A percentile compares a stretch with the other conserved stretches of the same genome.
Conservation (phyloP, 176 grass and related monocot species). For the Cenchrus fungigraminus region DNA sequence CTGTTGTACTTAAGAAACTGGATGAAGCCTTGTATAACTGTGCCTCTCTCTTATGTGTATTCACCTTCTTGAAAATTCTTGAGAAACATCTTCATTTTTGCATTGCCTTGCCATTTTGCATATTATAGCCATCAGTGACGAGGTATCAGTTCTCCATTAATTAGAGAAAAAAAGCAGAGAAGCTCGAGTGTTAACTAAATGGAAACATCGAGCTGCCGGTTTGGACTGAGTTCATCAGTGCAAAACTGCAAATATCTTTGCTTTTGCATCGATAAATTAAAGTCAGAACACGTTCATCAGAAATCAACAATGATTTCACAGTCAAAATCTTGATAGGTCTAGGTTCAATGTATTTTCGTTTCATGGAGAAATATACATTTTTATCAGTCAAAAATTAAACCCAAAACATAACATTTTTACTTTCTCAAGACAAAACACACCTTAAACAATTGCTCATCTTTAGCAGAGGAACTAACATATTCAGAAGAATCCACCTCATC, state of each 20-base stretch:
- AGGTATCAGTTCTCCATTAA: not conserved
- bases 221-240: not conserved
- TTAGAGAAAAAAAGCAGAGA: not conserved
- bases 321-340: not conserved
- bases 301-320: not conserved
- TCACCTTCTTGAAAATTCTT: slow-evolving; percentile 42
- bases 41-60: slow-evolving; percentile 39
- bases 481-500: too few species aligned
- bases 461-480: too few species aligned
- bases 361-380: too few species aligned
- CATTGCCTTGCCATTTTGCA: not conserved
- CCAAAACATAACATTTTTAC: too few species aligned
- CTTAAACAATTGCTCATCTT: too few species aligned
- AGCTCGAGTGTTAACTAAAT: not conserved
- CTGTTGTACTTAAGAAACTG: slow-evolving; percentile 42
- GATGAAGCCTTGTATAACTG: slow-evolving; percentile 49
- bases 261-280: not conserved
- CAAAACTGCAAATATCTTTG: not conserved
- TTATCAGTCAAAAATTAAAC: too few species aligned
- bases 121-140: not conserved
- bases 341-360: not conserved
- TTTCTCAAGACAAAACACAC: too few species aligned
- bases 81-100: slow-evolving; percentile 20
- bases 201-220: not conserved
- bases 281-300: not conserved